Evolutionary conservation across 495 filamentous ascomycete species (phyloP).

Genomic region (Aspergillus affinis): DNA sequence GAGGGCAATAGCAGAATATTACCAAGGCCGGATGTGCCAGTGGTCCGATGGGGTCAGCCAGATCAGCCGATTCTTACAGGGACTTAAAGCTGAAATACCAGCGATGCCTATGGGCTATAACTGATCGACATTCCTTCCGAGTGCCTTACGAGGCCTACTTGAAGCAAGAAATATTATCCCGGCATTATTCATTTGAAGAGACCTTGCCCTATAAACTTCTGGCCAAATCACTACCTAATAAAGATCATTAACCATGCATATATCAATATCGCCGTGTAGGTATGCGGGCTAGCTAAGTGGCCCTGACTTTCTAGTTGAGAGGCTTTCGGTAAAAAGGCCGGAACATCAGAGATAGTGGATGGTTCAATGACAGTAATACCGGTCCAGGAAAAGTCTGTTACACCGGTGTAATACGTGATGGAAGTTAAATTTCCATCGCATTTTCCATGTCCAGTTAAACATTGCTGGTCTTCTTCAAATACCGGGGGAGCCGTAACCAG

Average conservation of each 20-base stretch:
- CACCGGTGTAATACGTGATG: neutral
- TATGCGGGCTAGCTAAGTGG: neutral
- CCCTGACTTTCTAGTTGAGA: neutral
- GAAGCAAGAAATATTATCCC: neutral
- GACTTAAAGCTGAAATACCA: neutral
- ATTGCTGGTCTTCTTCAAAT: neutral
- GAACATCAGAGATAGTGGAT: neutral
- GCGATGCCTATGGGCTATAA: neutral
- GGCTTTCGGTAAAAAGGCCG: neutral
- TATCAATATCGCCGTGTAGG: neutral
- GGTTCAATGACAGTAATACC: neutral
- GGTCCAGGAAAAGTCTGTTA: neutral
- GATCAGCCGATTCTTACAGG: neutral
- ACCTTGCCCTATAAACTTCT: neutral
- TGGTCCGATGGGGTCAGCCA: neutral
- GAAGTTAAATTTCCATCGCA: neutral
- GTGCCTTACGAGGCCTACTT: neutral
- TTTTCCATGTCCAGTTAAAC: neutral
- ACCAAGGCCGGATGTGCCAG: neutral
- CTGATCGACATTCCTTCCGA: neutral
- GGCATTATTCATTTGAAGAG: neutral
- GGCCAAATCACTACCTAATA: neutral
- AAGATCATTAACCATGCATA: neutral
- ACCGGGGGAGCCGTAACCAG: neutral
- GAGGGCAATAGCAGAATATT: conserved; percentile 1